phyloP scores from a whole-genome alignment of 768 basidiomycete genomes.

The Aureoboletus auriporus region DNA sequence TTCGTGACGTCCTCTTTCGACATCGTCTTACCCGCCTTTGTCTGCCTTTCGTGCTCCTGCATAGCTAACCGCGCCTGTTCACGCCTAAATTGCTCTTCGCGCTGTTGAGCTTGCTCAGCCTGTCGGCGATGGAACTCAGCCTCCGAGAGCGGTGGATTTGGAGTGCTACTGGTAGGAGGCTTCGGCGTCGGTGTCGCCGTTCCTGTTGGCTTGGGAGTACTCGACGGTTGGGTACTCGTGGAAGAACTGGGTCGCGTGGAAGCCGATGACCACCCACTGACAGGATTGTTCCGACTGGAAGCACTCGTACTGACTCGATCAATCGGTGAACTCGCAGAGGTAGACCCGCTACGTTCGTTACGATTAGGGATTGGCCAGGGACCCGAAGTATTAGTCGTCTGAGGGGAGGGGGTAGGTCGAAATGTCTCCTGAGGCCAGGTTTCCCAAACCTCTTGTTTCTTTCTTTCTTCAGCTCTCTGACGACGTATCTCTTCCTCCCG shows the following conservation, averaged over 20 bases:
- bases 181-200: conserved; percentile 20
- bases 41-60: conserved; percentile 42
- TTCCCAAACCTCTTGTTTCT: conserved; percentile 26
- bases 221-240: conserved; percentile 19
- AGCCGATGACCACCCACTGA: conserved; percentile 25
- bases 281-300: conserved; percentile 26
- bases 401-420: conserved; percentile 22
- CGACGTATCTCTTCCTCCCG: conserved; percentile 30
- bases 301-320: conserved; percentile 30
- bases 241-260: conserved; percentile 29
- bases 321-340: conserved; percentile 29
- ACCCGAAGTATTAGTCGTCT: conserved; percentile 25
- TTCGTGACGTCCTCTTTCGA: conserved; percentile 54
- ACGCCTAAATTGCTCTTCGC: conserved; percentile 64
- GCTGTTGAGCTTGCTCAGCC: conserved; percentile 57
- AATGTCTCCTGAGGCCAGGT: conserved; percentile 24
- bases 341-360: conserved; percentile 29
- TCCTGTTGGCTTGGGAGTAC: conserved; percentile 23
- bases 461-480: conserved; percentile 30
- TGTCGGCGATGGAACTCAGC: conserved; percentile 62
- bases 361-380: conserved; percentile 32
- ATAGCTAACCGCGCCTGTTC: conserved; percentile 63
- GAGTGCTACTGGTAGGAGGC: conserved; percentile 14
- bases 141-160: conserved; percentile 33
- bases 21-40: conserved; percentile 42